Conservation (phyloP, 2,329 filamentous ascomycete genomes). For the Scedosporium minutisporum region DNA sequence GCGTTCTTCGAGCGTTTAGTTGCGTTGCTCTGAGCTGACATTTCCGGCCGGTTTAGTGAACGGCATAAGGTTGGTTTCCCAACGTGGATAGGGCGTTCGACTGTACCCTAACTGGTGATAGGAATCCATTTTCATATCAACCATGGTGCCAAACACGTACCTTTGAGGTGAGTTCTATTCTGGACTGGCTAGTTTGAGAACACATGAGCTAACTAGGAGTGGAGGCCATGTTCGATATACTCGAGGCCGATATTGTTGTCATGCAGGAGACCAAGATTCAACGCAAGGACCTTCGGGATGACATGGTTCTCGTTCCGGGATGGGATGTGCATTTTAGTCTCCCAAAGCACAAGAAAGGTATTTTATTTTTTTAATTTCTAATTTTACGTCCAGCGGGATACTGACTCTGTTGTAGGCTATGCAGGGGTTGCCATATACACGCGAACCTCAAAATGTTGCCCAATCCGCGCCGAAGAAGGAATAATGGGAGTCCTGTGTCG, state of each 20-base stretch:
- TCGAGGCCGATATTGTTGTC: slow-evolving; percentile 86
- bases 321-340: slow-evolving; percentile 97
- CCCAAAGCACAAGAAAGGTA: slow-evolving; percentile 87
- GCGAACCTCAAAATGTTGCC: slow-evolving; percentile 72
- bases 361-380: background rate
- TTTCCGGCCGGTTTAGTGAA: slow-evolving; percentile 46
- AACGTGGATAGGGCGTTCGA: background rate
- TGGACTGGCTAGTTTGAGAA: background rate
- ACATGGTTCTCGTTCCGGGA: slow-evolving; percentile 89
- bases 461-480: slow-evolving; percentile 89
- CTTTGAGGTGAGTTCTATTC: slow-evolving; percentile 20
- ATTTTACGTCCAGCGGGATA: no score
- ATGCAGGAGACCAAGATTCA: slow-evolving; percentile 98
- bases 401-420: slow-evolving; percentile 52
- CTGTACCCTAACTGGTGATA: slow-evolving; percentile 19
- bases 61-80: slow-evolving; percentile 58
- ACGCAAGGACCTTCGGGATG: slow-evolving; percentile 79
- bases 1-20: background rate
- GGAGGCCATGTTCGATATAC: slow-evolving; percentile 84
- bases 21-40: background rate
- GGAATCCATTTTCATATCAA: slow-evolving; percentile 76
- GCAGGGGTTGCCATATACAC: slow-evolving; percentile 95
- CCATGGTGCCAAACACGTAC: slow-evolving; percentile 67
- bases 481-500: slow-evolving; percentile 66
- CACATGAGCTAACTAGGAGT: background rate